Evolutionary conservation across 78 protist genomes (phyloP).

Genomic region (Dictyostelium intermedium): DNA sequence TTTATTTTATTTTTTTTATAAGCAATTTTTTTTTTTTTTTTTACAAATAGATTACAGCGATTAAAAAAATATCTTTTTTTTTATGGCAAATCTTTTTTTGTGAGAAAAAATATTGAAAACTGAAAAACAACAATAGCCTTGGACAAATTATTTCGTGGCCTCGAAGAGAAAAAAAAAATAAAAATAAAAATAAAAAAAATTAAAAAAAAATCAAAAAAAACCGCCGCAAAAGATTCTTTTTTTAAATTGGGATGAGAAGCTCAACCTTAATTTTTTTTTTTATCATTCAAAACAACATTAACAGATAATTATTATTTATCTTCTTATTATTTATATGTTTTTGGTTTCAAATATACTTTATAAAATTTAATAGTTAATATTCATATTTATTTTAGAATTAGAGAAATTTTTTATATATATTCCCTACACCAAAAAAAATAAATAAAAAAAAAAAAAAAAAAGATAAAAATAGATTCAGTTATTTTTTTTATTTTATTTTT

Average conservation of each 20-base stretch:
- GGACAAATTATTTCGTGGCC: not conserved
- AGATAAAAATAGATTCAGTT: not conserved
- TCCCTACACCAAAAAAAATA: too few species aligned
- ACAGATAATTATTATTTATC: not conserved
- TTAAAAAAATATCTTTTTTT: too few species aligned
- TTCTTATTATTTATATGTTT: not conserved
- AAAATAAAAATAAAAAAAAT: not conserved
- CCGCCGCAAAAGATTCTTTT: not conserved
- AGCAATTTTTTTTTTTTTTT: not conserved
- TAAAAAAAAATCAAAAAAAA: not conserved
- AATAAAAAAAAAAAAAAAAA: too few species aligned
- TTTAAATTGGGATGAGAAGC: not conserved
- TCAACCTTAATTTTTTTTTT: not conserved
- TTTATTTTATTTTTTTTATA: not conserved
- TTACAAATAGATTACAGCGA: too few species aligned
- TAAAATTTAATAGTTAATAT: too few species aligned
- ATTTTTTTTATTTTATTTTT: too few species aligned
- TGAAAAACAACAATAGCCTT: too few species aligned
- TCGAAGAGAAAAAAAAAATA: not conserved
- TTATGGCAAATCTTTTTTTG: too few species aligned
- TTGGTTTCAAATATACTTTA: not conserved
- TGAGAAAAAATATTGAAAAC: too few species aligned
- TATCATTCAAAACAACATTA: not conserved
- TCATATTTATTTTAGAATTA: too few species aligned
- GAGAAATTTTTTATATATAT: too few species aligned